phyloP scores from a whole-genome alignment of 306 rosid genomes.

The Cucurbita pepo region DNA sequence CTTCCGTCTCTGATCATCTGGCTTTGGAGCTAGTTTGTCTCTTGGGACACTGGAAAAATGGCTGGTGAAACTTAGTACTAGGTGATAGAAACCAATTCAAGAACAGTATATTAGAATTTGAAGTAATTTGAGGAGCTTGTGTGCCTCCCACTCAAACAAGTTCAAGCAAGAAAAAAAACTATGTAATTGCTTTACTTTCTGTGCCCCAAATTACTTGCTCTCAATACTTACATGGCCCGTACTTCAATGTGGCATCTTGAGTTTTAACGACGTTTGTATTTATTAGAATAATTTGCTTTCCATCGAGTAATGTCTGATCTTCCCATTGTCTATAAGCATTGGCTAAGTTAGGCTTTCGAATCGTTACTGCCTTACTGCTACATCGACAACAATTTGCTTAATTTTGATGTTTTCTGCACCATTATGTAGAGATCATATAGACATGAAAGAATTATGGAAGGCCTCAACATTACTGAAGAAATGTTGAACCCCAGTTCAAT shows the following conservation, averaged over 20 bases:
- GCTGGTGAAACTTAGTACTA: background rate
- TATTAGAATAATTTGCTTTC: background rate
- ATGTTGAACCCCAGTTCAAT: slow-evolving; percentile 45
- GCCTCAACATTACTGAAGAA: slow-evolving; percentile 61
- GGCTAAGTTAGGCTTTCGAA: background rate
- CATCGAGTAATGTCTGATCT: background rate
- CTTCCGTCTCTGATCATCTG: background rate
- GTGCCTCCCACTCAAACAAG: background rate
- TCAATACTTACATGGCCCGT: background rate
- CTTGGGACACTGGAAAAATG: background rate
- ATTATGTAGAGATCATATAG: slow-evolving; percentile 36
- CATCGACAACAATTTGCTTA: background rate
- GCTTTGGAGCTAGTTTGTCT: background rate
- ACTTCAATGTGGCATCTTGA: background rate
- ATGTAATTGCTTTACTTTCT: background rate
- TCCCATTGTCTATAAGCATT: background rate
- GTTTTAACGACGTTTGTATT: background rate
- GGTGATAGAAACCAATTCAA: background rate
- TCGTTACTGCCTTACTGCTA: background rate
- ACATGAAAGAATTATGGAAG: slow-evolving; percentile 48
- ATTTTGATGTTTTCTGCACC: background rate
- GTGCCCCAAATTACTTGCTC: background rate
- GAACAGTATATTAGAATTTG: background rate
- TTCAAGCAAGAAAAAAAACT: background rate
- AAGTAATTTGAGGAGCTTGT: background rate